Evolutionary conservation across 495 filamentous ascomycete genomes (phyloP).

Genomic region (Xylaria sp.): DNA sequence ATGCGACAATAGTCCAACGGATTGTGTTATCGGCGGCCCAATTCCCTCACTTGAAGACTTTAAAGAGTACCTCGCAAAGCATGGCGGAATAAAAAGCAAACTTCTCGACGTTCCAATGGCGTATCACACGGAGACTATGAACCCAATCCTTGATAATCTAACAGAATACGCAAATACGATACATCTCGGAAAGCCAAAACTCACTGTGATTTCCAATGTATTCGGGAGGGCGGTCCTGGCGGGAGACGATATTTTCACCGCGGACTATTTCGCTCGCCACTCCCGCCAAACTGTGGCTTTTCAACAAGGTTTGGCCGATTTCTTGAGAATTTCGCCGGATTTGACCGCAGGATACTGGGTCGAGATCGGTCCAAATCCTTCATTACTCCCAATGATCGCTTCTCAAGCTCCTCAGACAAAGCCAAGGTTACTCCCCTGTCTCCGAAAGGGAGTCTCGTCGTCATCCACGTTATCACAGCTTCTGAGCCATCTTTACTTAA

Average conservation of each 20-base stretch:
- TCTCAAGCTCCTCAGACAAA: conserved; percentile 12
- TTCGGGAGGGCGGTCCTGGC: not conserved
- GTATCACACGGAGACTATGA: conserved; percentile 23
- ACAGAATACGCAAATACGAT: conserved; percentile 13
- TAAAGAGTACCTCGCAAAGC: not conserved
- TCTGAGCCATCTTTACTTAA: not conserved
- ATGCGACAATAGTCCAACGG: not conserved
- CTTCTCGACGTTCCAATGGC: conserved; percentile 22
- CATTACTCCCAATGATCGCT: conserved; percentile 22
- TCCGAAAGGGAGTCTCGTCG: conserved; percentile 11
- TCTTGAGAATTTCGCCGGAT: not conserved
- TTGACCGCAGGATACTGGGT: not conserved
- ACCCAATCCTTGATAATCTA: conserved; percentile 23
- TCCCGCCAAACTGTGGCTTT: conserved; percentile 21
- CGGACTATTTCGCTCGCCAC: conserved; percentile 20
- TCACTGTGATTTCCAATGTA: conserved; percentile 2
- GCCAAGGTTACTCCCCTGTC: conserved; percentile 10
- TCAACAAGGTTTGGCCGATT: conserved; percentile 22
- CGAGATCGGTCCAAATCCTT: conserved; percentile 5
- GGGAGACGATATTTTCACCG: conserved; percentile 7
- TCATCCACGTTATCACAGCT: not conserved
- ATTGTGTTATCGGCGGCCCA: not conserved
- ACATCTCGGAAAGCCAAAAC: conserved; percentile 2
- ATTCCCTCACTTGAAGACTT: not conserved
- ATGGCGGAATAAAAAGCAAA: conserved; percentile 20